Base-by-base conservation (phyloP, 441 rosid genomes). In the Gossypium davidsonii region DNA sequence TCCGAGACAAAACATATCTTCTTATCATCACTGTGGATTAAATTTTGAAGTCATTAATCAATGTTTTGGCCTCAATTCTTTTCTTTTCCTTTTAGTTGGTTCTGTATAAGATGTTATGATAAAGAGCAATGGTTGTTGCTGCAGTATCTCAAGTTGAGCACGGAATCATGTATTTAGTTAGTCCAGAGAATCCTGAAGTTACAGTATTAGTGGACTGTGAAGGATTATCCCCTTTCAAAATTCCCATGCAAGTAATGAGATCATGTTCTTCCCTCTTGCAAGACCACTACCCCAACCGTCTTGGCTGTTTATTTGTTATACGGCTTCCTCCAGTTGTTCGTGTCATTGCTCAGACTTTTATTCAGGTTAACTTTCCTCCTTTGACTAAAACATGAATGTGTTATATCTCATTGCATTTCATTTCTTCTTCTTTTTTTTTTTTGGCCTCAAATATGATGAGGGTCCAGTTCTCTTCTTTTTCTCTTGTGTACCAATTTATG, bases 91-190 rank as follows among this genome's bases (percentile, higher is more conserved):
- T 21, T 42, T 49, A 25, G 23, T 60, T 17, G 44, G 39, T 15
- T 71, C 42, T 39, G 23, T 58, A 68, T 14, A 28, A 17, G 31
- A 44, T 25, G 3, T 58, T 76, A n/a, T 75, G 26, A 64, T 52
- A 37, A 73, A 31, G 71, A 71, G 66, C 31, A 63, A 17, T 58
- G 31, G 28, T 71, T 76, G 78, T 72, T 70, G 67, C 44, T 78
- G 82, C 88, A 92, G 99, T 92, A 78, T 92, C 99, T 63, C 97
- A 94, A 86, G 96, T 94, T 51, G 97, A 94, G 78, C 81, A 86
- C 21, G 99, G 97, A n/a, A 82, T 89, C 74, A 78, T 88, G 78
- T 84, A 83, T 85, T 87, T 90, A 64, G 77, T 88, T 56, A 79
- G 62, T 70, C 80, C 83, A 1, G 88, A 86, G 72, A 90, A 83